Evolutionary conservation across 371 early-diverging fungal genomes (phyloP).

Genomic region (Mortierella sp.): DNA sequence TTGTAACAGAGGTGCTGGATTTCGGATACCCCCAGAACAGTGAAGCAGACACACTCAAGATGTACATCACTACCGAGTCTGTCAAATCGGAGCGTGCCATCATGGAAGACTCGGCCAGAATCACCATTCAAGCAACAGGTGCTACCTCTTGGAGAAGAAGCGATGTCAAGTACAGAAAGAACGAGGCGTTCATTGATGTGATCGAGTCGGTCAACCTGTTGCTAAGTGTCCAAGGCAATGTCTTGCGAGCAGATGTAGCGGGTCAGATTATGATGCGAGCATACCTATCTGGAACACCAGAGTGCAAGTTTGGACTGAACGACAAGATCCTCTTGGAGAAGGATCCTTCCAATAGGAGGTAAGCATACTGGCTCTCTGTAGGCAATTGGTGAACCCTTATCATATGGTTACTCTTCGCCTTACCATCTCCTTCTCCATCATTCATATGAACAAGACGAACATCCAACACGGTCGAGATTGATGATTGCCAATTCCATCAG

Average conservation of each 20-base stretch:
- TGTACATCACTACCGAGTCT: constrained; percentile 90
- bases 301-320: constrained; percentile 86
- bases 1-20: constrained; percentile 82
- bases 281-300: constrained; percentile 81
- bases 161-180: constrained; percentile 91
- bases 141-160: constrained; percentile 90
- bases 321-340: constrained; percentile 84
- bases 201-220: constrained; percentile 89
- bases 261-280: constrained; percentile 85
- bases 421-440: neutral
- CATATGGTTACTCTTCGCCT: too few species aligned
- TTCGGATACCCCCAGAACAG: constrained; percentile 94
- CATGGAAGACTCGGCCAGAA: constrained; percentile 76
- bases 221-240: constrained; percentile 82
- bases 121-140: constrained; percentile 93
- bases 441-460: constrained; percentile 41
- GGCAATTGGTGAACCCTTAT: too few species aligned
- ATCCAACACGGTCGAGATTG: constrained; percentile 82
- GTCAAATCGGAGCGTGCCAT: constrained; percentile 83
- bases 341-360: constrained; percentile 58
- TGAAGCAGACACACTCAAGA: constrained; percentile 87
- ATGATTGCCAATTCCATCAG: constrained; percentile 94
- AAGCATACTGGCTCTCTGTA: too few species aligned
- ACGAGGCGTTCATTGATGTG: constrained; percentile 92
- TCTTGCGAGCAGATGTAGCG: constrained; percentile 62